These are phyloP conservation scores for Crinitomyces ghanaensis DNA, from an alignment of 805 yeast species.

Conservation along the genomic window DNA sequence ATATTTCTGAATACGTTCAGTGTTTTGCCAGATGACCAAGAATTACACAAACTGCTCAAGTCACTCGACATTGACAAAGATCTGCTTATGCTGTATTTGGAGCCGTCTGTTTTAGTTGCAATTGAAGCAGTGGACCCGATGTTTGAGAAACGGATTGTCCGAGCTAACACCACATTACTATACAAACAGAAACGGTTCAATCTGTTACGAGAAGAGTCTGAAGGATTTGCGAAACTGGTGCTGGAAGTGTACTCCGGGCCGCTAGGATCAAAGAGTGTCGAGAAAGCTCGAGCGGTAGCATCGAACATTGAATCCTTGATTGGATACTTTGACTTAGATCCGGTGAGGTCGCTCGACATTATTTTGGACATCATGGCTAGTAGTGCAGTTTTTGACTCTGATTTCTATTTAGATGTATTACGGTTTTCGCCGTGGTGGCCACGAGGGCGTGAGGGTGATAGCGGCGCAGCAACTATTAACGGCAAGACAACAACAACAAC, in stretches of 20 bases:
- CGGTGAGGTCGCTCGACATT: conserved; percentile 55
- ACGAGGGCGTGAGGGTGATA: conserved; percentile 27
- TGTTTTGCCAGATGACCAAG: conserved; percentile 6
- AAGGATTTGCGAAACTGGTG: conserved; percentile 62
- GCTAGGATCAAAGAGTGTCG: conserved; percentile 29
- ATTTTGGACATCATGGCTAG: conserved; percentile 42
- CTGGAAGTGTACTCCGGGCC: conserved; percentile 35
- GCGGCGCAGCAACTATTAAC: conserved; percentile 9
- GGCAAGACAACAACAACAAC: no score
- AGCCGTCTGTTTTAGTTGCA: conserved; percentile 14
- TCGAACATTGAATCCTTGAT: conserved; percentile 45
- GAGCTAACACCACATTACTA: conserved; percentile 36
- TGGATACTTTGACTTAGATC: conserved; percentile 69
- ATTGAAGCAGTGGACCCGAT: conserved; percentile 21
- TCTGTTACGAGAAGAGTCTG: conserved; percentile 59
- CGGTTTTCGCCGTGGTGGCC: conserved; percentile 64
- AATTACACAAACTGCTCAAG: conserved; percentile 11
- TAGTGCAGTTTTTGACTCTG: conserved; percentile 32
- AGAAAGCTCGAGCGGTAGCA: conserved; percentile 27
- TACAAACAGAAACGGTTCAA: conserved; percentile 46
- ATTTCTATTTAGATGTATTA: conserved; percentile 40
- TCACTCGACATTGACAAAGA: conserved; percentile 16
- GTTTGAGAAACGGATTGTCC: conserved; percentile 29
- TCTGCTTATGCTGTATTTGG: conserved; percentile 18
- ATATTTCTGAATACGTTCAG: conserved; percentile 13